phyloP scores from a whole-genome alignment of 2,329 filamentous ascomycete genomes.

The Cercospora janseana region DNA sequence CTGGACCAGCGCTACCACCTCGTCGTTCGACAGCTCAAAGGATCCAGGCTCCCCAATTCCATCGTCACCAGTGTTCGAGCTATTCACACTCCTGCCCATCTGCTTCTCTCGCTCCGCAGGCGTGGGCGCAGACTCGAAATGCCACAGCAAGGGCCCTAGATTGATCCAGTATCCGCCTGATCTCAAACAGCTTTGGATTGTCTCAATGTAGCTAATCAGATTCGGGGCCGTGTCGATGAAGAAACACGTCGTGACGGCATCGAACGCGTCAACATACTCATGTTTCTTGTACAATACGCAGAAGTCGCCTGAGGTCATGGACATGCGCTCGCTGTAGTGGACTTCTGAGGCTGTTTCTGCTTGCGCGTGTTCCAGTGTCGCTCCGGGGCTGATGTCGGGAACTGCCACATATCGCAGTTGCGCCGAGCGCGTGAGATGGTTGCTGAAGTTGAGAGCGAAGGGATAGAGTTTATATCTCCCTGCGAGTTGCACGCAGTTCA shows the following conservation, averaged over 20 bases:
- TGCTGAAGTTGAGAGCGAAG: slow-evolving; percentile 85
- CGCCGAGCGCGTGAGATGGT: slow-evolving; percentile 69
- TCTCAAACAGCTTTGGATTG: slow-evolving; percentile 73
- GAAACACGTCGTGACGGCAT: slow-evolving; percentile 86
- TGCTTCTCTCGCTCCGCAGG: slow-evolving; percentile 49
- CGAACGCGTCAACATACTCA: slow-evolving; percentile 62
- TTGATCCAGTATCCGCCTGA: slow-evolving; percentile 83
- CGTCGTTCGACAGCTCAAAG: slow-evolving; percentile 85
- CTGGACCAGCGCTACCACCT: slow-evolving; percentile 74
- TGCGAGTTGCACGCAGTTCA: slow-evolving; percentile 63
- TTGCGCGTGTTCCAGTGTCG: slow-evolving; percentile 36
- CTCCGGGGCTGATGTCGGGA: slow-evolving; percentile 65
- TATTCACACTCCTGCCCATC: not conserved
- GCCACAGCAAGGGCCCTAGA: slow-evolving; percentile 88
- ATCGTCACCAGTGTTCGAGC: slow-evolving; percentile 18
- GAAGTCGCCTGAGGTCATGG: slow-evolving; percentile 92
- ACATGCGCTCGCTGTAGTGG: slow-evolving; percentile 66
- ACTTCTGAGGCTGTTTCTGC: slow-evolving; percentile 26
- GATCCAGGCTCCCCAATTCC: slow-evolving; percentile 80
- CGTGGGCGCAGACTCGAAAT: slow-evolving; percentile 75
- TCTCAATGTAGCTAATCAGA: slow-evolving; percentile 82
- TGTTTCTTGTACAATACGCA: slow-evolving; percentile 74
- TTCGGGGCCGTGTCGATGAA: slow-evolving; percentile 98
- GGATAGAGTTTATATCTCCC: slow-evolving; percentile 74
- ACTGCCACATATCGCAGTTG: slow-evolving; percentile 73